Base-by-base conservation (phyloP, 345 rosid species). In the Viola odorata region DNA sequence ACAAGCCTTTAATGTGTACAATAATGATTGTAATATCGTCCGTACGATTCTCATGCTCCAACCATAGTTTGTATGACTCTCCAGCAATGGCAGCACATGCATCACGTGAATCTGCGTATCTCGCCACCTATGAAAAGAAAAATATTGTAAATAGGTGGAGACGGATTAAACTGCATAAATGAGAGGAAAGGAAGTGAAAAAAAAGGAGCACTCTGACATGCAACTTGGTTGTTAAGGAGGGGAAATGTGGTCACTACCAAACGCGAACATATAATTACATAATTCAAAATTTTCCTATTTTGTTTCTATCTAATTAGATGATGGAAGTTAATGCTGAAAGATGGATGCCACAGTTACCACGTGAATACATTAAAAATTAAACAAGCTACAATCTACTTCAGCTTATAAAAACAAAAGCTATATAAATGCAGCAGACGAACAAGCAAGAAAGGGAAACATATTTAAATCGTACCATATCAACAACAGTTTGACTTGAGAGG, bases 21-120 rank as follows among this genome's bases (percentile, higher is more conserved):
- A 91, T 79, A 68, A 91, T 85, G 69, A 94, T 80, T 37, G 99
- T 91, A 58, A 94, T 94, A 81, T 94, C 99, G 84, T 94, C 99
- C 17, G 97, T 94, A 59, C 97, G 91, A 69, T 73, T 86, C 75
- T 85, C 99, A 62, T 84, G 71, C 63, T 85, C 85, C 83, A 94
- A 75, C 99, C 99, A 94, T 42, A 74, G 67, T 79, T 84, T 91
- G 77, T 91, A 91, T 7, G 99, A 88, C 66, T 95, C 92, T 68
- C 95, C 97, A 38, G 95, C 83, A 63, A 90, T 86, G 16, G 87
- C 92, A 32, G 88, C 81, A 59, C 99, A 95, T 67, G 97, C 99
- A 75, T 95, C 99, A 5, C 89, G 69, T 16, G 96, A 84, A 82
- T 94, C 96, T 6, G 83, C 8, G 53, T 81, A 88, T 67, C 75